A percentile compares a stretch with the other conserved stretches of the same genome.
Evolutionary conservation across 2,329 filamentous ascomycete genomes (phyloP).

Genomic region (Claviceps pusilla): DNA sequence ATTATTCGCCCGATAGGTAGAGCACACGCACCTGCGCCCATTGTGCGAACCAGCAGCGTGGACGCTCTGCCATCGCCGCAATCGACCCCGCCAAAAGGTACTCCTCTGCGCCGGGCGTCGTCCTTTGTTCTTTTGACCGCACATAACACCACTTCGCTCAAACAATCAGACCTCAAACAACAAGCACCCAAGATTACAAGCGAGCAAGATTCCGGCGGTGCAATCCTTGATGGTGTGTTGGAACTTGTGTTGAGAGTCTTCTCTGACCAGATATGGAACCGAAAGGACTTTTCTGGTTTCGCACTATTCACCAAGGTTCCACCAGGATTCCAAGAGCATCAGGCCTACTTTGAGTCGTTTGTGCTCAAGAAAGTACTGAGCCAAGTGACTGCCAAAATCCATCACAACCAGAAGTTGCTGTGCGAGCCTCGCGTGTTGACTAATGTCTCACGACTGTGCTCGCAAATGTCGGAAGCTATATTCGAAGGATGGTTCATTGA

Average conservation of each 20-base stretch:
- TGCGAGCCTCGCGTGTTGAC: slow-evolving; percentile 71
- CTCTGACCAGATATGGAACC: slow-evolving; percentile 66
- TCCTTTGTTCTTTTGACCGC: slow-evolving; percentile 82
- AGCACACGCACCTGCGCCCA: slow-evolving; percentile 46
- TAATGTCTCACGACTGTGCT: slow-evolving; percentile 68
- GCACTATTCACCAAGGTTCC: slow-evolving; percentile 76
- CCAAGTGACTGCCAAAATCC: slow-evolving; percentile 53
- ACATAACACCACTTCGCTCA: slow-evolving; percentile 41
- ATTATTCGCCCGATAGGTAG: slow-evolving; percentile 57
- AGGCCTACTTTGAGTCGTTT: slow-evolving; percentile 89
- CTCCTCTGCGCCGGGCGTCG: slow-evolving; percentile 61
- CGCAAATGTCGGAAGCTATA: slow-evolving; percentile 74
- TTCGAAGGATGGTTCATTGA: slow-evolving; percentile 96
- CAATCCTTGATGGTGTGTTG: slow-evolving; percentile 60
- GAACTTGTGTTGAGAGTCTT: slow-evolving; percentile 70
- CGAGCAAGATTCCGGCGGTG: slow-evolving; percentile 43
- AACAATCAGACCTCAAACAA: slow-evolving; percentile 25
- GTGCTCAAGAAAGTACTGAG: slow-evolving; percentile 61
- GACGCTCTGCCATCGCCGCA: slow-evolving; percentile 34
- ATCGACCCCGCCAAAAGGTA: slow-evolving; percentile 35
- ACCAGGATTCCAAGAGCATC: slow-evolving; percentile 84
- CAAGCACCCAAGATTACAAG: slow-evolving; percentile 6
- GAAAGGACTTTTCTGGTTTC: slow-evolving; percentile 85
- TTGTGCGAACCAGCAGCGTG: slow-evolving; percentile 55
- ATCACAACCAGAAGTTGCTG: slow-evolving; percentile 55